Evolutionary conservation across 805 yeast genomes (phyloP), one percentile per base, ranked within the genome.

Genomic region (Kluyveromyces dobzhanskii): DNA sequence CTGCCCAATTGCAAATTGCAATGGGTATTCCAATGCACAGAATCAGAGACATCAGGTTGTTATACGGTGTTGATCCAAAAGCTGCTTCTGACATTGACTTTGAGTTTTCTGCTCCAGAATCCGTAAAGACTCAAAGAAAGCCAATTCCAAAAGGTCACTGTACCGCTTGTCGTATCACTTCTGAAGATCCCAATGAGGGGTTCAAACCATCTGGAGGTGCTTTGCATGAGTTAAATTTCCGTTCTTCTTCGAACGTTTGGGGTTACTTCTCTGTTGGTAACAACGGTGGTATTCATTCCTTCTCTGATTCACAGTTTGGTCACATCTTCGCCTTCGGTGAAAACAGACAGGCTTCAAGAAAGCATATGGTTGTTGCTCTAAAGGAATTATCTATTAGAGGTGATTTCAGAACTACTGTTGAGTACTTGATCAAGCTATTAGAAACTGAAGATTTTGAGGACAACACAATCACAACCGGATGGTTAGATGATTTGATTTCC

Each of bases 101-200:
- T 53, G 87, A 82, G 47, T 92, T 92, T 67, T 75, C 77, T 44
- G 69, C 78, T 32, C 83, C 81, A 51, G 77, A 73, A 41, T 72
- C 94, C 19, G 69, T 77, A 48, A 73, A 77, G 50, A 74, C 81
- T 41, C 99, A 92, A 69, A 79, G 97, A 64, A 78, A 77, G 53
- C 99, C 99, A 27, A 75, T 72, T 50, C 98, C 99, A 53, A 87
- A 86, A 70, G 99, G 99, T 44, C 99, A 92, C 65, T 85, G 95
- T 65, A 92, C 97, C 35, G 98, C 98, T 38, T 90, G 97, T 69
- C 87, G 99, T 71, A 92, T 92, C 63, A 92, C 98, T 26, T 85
- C 96, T 11, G 99, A 92, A 67, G 99, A 92, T 66, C 99, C 99
- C 35, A 94, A 95, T 59, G 97, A 90, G 69, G 99, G 98, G 35